Evolutionary conservation across 2,329 filamentous ascomycete genomes (phyloP).

Genomic region (Scleromitrula shiraiana): DNA sequence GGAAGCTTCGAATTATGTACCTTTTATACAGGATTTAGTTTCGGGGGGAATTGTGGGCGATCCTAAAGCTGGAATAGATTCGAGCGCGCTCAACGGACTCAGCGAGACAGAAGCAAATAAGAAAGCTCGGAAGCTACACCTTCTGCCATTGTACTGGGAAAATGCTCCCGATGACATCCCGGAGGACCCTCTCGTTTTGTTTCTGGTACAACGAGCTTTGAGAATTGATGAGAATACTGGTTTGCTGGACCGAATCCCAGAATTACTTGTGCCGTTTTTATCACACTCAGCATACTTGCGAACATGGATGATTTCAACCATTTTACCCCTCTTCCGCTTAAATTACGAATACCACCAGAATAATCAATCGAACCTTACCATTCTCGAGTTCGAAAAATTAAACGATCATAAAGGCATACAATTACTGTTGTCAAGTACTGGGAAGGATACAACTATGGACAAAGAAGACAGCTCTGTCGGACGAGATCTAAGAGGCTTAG

Average conservation of each 20-base stretch:
- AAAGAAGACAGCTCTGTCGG: conserved; percentile 36
- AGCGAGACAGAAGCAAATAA: conserved; percentile 57
- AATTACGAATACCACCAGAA: conserved; percentile 61
- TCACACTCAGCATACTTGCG: conserved; percentile 51
- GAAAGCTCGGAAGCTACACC: conserved; percentile 53
- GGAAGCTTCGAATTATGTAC: conserved; percentile 53
- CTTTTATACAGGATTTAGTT: conserved; percentile 49
- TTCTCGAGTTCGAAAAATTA: conserved; percentile 56
- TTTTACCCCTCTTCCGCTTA: conserved; percentile 61
- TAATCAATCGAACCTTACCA: conserved; percentile 37
- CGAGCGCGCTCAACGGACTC: conserved; percentile 46
- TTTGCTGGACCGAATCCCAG: conserved; percentile 58
- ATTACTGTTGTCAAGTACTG: conserved; percentile 52
- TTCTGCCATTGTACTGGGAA: conserved; percentile 49
- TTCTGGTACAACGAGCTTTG: conserved; percentile 60
- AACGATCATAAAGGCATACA: conserved; percentile 51
- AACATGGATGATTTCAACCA: conserved; percentile 60
- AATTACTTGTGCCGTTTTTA: conserved; percentile 62
- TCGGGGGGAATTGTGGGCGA: conserved; percentile 23
- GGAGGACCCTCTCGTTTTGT: conserved; percentile 50
- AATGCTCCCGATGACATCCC: conserved; percentile 40
- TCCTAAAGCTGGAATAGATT: conserved; percentile 42
- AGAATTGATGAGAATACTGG: conserved; percentile 65
- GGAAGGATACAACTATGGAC: conserved; percentile 17
- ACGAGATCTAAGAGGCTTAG: conserved; percentile 57